A percentile compares a stretch with the other conserved stretches of the same genome.
These are phyloP conservation scores for Penicillium bialowiezense DNA, from an alignment of 495 filamentous ascomycete species.

Conservation along the genomic window DNA sequence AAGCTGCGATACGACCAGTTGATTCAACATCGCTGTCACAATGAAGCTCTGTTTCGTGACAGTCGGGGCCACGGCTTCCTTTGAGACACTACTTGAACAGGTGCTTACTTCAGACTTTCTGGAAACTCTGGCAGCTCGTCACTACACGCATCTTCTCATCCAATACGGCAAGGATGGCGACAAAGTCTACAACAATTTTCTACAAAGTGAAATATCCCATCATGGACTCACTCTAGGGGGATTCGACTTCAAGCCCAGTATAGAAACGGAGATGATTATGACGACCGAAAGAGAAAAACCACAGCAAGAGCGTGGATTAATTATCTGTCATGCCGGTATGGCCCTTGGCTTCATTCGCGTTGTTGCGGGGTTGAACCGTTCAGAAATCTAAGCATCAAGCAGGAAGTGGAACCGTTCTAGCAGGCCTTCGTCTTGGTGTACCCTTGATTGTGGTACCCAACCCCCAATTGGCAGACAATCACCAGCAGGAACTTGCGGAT, in stretches of 20 bases:
- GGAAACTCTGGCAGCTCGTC: constrained; percentile 43
- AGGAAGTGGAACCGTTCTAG: constrained; percentile 90
- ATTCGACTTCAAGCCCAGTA: constrained; percentile 64
- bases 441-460: constrained; percentile 88
- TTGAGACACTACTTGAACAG: constrained; percentile 65
- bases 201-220: constrained; percentile 10
- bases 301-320: constrained; percentile 50
- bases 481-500: constrained; percentile 82
- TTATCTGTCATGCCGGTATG: constrained; percentile 87
- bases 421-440: constrained; percentile 64
- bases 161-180: constrained; percentile 70
- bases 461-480: constrained; percentile 76
- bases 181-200: constrained; percentile 41
- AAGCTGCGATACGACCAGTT: neutral
- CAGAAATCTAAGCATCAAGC: neutral
- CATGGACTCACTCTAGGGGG: constrained; percentile 52
- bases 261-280: constrained; percentile 55
- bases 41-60: constrained; percentile 73
- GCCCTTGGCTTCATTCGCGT: neutral
- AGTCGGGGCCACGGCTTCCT: constrained; percentile 86
- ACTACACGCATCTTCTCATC: constrained; percentile 65
- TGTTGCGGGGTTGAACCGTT: neutral
- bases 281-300: constrained; percentile 40
- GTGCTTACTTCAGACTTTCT: constrained; percentile 62
- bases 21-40: neutral